Evolutionary conservation across 768 basidiomycete species (phyloP).

Genomic region (Naganishia friedmannii): DNA sequence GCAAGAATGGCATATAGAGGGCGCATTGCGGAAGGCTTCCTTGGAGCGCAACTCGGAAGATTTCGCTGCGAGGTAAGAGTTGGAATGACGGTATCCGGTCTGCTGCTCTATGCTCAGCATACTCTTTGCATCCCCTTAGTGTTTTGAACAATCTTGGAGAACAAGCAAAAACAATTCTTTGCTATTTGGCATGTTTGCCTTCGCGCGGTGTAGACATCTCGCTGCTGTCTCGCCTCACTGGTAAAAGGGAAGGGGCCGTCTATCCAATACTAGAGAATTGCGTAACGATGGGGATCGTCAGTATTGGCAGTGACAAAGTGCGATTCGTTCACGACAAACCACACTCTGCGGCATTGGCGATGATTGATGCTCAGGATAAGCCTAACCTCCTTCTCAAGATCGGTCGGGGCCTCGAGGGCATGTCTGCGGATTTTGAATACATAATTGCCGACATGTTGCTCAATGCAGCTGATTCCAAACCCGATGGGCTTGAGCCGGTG

Average conservation of each 20-base stretch:
- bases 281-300: background rate
- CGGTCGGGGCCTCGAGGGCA: background rate
- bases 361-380: background rate
- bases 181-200: constrained; percentile 37
- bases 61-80: constrained; percentile 22
- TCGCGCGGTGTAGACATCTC: constrained; percentile 32
- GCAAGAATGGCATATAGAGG: constrained; percentile 21
- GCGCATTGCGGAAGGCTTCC: background rate
- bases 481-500: background rate
- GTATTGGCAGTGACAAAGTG: constrained; percentile 1
- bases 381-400: background rate
- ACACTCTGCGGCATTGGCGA: constrained; percentile 15
- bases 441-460: constrained; percentile 5
- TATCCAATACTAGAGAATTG: background rate
- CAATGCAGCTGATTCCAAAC: background rate
- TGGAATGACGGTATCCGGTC: too few species aligned
- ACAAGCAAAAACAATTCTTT: background rate
- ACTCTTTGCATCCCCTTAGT: background rate
- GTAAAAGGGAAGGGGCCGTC: background rate
- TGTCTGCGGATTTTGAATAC: background rate
- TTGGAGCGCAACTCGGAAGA: constrained; percentile 13
- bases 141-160: background rate
- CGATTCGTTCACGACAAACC: constrained; percentile 40
- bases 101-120: background rate
- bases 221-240: background rate